Percentiles rank a stretch among this genome's conserved stretches.
phyloP scores from a whole-genome alignment of 768 basidiomycete species.

The Chalciporus sphaerocephalus region DNA sequence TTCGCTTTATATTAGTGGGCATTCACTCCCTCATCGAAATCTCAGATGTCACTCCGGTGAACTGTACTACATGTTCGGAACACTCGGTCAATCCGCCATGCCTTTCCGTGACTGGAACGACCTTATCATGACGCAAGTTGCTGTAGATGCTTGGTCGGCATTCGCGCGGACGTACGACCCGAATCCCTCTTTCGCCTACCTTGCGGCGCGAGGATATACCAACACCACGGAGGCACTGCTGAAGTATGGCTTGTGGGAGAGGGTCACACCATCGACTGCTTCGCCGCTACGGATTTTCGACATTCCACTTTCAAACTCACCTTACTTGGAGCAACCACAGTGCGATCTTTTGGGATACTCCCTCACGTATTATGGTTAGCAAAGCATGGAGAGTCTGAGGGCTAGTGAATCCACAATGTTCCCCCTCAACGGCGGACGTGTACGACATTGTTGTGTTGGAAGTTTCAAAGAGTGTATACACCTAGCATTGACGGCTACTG shows the following conservation, averaged over 20 bases:
- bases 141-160: slow-evolving; percentile 42
- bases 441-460: no score
- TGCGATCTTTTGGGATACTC: slow-evolving; percentile 9
- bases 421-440: no score
- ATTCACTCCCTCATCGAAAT: not conserved
- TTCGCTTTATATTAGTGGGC: no score
- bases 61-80: slow-evolving; percentile 32
- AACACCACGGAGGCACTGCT: slow-evolving; percentile 7
- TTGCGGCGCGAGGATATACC: slow-evolving; percentile 40
- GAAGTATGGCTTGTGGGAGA: not conserved
- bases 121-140: slow-evolving; percentile 41
- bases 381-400: no score
- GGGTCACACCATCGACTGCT: not conserved
- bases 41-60: slow-evolving; percentile 30
- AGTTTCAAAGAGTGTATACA: no score
- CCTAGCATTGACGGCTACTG: no score
- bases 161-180: slow-evolving; percentile 48
- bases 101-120: slow-evolving; percentile 47
- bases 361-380: slow-evolving; percentile 1
- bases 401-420: no score
- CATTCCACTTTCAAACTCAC: slow-evolving; percentile 3
- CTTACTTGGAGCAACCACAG: slow-evolving; percentile 5
- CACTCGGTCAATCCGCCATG: slow-evolving; percentile 33
- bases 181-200: slow-evolving; percentile 40
- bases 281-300: slow-evolving; percentile 3